phyloP scores from a whole-genome alignment of 2,329 filamentous ascomycete species.

The Coniochaeta prunicola region DNA sequence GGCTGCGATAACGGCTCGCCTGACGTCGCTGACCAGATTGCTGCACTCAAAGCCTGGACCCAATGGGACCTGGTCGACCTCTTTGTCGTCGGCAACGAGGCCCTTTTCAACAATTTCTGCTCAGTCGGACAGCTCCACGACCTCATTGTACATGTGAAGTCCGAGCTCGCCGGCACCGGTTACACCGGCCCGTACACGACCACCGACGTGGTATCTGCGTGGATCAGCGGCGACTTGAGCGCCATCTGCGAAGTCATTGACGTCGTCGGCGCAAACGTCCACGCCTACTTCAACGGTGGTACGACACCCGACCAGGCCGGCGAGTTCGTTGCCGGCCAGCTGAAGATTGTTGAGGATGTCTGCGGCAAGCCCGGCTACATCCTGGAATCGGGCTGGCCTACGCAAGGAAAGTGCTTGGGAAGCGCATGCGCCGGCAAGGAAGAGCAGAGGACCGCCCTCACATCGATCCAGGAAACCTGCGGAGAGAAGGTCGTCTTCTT shows the following conservation, averaged over 20 bases:
- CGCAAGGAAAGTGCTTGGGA: conserved; percentile 61
- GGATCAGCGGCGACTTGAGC: conserved; percentile 55
- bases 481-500: conserved; percentile 74
- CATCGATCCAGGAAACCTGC: conserved; percentile 57
- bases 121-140: conserved; percentile 54
- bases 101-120: conserved; percentile 68
- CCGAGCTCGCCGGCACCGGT: conserved; percentile 52
- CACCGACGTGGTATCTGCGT: conserved; percentile 76
- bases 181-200: conserved; percentile 75
- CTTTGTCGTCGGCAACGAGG: conserved; percentile 86
- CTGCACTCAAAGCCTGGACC: conserved; percentile 63
- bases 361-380: conserved; percentile 72
- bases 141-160: conserved; percentile 64
- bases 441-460: conserved; percentile 68
- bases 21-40: conserved; percentile 65
- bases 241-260: conserved; percentile 68
- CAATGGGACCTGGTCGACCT: conserved; percentile 72
- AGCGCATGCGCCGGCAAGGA: conserved; percentile 52
- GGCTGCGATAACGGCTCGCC: conserved; percentile 50
- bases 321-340: conserved; percentile 66
- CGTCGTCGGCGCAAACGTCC: conserved; percentile 77
- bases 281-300: conserved; percentile 85
- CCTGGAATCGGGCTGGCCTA: conserved; percentile 90
- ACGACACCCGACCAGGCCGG: conserved; percentile 61
- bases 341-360: conserved; percentile 59